These are phyloP conservation scores for Grigorovia jiainica DNA, from an alignment of 805 yeast genomes.

Conservation along the genomic window DNA sequence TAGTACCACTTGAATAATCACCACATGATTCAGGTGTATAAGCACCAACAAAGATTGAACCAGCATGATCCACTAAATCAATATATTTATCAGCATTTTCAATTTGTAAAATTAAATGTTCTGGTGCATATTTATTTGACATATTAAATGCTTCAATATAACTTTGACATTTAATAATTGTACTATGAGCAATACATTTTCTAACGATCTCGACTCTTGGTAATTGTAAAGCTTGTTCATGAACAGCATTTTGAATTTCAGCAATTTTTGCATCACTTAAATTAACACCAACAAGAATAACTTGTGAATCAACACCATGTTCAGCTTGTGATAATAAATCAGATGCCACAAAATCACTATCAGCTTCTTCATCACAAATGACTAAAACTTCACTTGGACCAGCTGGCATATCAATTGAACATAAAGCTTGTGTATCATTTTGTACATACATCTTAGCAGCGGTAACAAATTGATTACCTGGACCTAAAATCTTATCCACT, in stretches of 20 bases:
- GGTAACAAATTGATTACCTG: constrained; percentile 98
- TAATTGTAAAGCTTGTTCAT: constrained; percentile 68
- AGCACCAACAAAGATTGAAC: constrained; percentile 92
- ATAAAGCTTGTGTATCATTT: constrained; percentile 88
- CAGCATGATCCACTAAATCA: constrained; percentile 77
- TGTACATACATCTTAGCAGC: constrained; percentile 98
- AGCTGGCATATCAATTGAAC: constrained; percentile 99
- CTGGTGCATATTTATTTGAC: constrained; percentile 93
- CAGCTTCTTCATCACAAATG: constrained; percentile 80
- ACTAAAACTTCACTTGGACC: constrained; percentile 98
- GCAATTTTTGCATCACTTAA: constrained; percentile 50
- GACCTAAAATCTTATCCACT: constrained; percentile 95
- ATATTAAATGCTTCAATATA: constrained; percentile 77
- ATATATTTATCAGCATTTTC: constrained; percentile 69
- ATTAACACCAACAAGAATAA: constrained; percentile 75
- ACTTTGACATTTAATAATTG: constrained; percentile 58
- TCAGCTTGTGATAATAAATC: constrained; percentile 97
- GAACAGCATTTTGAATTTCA: constrained; percentile 73
- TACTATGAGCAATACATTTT: constrained; percentile 85
- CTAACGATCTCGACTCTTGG: constrained; percentile 93
- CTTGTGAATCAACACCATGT: constrained; percentile 98
- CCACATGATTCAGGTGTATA: constrained; percentile 98
- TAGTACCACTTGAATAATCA: constrained; percentile 95
- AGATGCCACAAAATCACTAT: constrained; percentile 93
- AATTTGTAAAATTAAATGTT: constrained; percentile 88